Base-by-base conservation (phyloP, 345 rosid genomes). In the Corchorus olitorius region DNA sequence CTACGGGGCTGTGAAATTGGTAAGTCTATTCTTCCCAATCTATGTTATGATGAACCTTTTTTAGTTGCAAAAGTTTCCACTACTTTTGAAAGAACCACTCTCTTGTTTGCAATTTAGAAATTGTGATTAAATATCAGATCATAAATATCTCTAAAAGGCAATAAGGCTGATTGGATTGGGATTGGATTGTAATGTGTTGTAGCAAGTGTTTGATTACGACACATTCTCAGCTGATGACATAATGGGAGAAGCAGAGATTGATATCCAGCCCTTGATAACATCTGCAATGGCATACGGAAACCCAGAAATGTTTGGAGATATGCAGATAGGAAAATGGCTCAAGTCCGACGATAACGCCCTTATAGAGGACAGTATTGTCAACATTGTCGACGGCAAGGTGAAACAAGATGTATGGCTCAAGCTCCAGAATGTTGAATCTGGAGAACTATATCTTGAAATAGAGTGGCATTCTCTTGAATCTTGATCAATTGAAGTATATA, bases 301-400 rank as follows among this genome's bases (percentile, higher is more conserved):
- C 75, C 94, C 98, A 0, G 93, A 86, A 76, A 91, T 91, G 97
- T 94, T 90, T 72, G 95, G 91, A 69, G 78, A 94, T 65, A 94
- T 97, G 97, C 98, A 97, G 84, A 96, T 96, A 2, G 98, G 98
- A 7, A 97, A 97, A 79, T 97, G 98, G 98, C 70, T 97, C 74
- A 89, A 94, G 81, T 90, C 99, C 3, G 37, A 85, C 0, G 97
- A 94, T 82, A 97, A 94, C 52, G 98, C 98, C 12, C 96, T 97
- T n/a, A 27, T 91, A 35, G 90, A 87, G 2, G 99, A 97, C 76
- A 92, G 97, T 87, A 84, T 78, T 17, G 88, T 94, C 73, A 92
- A 94, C 87, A 97, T 97, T 65, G 79, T 87, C 6, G 97, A 97
- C 65, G 99, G 98, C 22, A 97, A 91, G 89, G 97, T 97, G 87